A percentile compares a stretch with the other conserved stretches of the same genome.
These are phyloP conservation scores for Schizonepeta tenuifolia DNA, from an alignment of 257 asterid genomes.

Conservation along the genomic window DNA sequence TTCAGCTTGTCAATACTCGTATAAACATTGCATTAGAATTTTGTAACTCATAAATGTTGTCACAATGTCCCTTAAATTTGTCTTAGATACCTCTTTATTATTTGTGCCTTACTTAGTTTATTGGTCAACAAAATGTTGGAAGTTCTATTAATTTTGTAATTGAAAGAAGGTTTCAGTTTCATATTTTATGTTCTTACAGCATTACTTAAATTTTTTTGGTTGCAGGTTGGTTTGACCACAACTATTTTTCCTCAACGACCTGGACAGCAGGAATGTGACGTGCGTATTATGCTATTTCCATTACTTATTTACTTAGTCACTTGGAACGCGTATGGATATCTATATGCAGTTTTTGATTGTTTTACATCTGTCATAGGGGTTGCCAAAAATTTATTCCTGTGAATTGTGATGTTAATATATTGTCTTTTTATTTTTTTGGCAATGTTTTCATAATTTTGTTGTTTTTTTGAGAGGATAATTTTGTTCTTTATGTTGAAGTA, in stretches of 20 bases:
- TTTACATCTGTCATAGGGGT: constrained; percentile 20
- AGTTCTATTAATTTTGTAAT: not conserved
- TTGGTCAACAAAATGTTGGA: constrained; percentile 15
- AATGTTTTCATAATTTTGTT: constrained; percentile 7
- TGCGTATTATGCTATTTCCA: constrained; percentile 45
- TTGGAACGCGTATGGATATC: constrained; percentile 21
- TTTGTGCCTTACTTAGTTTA: constrained; percentile 9
- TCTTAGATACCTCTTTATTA: not conserved
- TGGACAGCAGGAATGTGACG: constrained; percentile 91
- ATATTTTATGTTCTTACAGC: constrained; percentile 25
- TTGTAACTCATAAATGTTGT: constrained; percentile 12
- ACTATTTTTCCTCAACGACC: constrained; percentile 87
- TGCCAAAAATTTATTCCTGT: constrained; percentile 12
- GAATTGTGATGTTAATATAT: constrained; percentile 1
- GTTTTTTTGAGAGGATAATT: constrained; percentile 31
- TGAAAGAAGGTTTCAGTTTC: constrained; percentile 16
- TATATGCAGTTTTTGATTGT: constrained; percentile 1
- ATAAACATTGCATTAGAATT: constrained; percentile 9
- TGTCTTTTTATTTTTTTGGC: not conserved
- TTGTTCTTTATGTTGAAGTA: constrained; percentile 48
- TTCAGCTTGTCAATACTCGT: not conserved
- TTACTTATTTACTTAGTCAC: not conserved
- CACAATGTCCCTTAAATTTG: constrained; percentile 2
- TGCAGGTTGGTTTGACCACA: constrained; percentile 76
- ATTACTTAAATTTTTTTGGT: constrained; percentile 41